These are phyloP conservation scores for Ambrosia hybrid DNA, from an alignment of 140 eudicot genomes.

Conservation along the genomic window DNA sequence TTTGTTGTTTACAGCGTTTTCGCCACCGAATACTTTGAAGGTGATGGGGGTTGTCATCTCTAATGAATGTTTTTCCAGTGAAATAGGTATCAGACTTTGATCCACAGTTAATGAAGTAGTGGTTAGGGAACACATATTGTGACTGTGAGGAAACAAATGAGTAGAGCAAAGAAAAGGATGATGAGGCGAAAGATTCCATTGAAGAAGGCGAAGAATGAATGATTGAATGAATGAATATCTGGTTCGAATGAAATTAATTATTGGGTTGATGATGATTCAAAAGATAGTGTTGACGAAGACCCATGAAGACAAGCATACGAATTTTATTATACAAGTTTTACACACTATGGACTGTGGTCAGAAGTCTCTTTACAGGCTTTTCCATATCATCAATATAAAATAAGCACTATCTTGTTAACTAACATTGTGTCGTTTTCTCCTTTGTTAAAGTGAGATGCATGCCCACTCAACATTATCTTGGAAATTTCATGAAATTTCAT, in stretches of 20 bases:
- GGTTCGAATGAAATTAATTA: slow-evolving; percentile 10
- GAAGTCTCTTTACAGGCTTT: no score
- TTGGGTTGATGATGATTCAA: slow-evolving; percentile 16
- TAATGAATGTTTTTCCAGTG: slow-evolving; percentile 32
- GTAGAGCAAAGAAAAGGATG: slow-evolving; percentile 24
- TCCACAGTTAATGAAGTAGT: slow-evolving; percentile 71
- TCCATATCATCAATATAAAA: no score
- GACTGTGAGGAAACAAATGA: slow-evolving; percentile 24
- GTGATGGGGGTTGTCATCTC: slow-evolving; percentile 29
- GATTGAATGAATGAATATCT: neutral
- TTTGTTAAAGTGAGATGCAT: no score
- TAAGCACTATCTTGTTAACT: no score
- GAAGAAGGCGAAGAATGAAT: neutral
- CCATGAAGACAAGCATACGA: neutral
- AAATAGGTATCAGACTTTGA: slow-evolving; percentile 21
- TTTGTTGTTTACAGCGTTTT: neutral
- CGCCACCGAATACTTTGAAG: slow-evolving; percentile 23
- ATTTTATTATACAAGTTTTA: neutral
- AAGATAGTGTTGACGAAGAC: slow-evolving; percentile 30
- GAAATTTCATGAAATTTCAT: no score
- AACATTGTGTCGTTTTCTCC: no score
- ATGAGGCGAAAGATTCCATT: slow-evolving; percentile 22
- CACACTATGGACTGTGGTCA: neutral
- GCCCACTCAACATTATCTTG: no score
- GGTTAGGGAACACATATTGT: slow-evolving; percentile 23